Evolutionary conservation across 768 basidiomycete genomes (phyloP), one percentile per base, ranked within the genome.

Genomic region (Wakefieldia striispora): DNA sequence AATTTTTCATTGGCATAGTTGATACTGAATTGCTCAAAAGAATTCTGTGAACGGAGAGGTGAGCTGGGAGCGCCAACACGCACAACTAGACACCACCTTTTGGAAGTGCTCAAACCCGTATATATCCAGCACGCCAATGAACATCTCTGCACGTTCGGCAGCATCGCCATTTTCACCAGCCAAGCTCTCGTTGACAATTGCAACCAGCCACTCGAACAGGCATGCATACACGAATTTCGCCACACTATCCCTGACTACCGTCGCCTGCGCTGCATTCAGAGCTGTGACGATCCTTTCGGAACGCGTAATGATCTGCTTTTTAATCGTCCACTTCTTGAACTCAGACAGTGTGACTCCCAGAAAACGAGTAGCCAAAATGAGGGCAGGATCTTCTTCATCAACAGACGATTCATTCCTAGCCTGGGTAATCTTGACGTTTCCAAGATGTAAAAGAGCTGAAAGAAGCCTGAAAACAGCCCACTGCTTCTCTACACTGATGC

Each of bases 181-280:
- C 70, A 99, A 75, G 70, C 90, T 92, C 70, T 98, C 95, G 68
- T 99, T 99, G 62, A 97, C 90, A 49, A 97, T 91, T 13, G 91
- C 87, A 23, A 98, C 95, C 40, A 99, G 76, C 94, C 95, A 99
- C 70, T 99, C 97, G 64, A 99, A 99, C 66, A 98, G 75, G 68
- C 94, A 97, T 8, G 95, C 94, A 71, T 99, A 99, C 35, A 99
- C 89, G 68, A 97, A 98, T 70, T 99, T 99, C 24, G 97, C 90
- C 40, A 98, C 95, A 61, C 89, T 91, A 68, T 99, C 97, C 54
- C 93, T 78, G 46, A 99, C 97, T 48, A 94, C 91, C 13, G 83
- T 88, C 14, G 97, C 95, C 68, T 97, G 94, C 4, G 88, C 79
- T 12, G 82, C 86, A 70, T 82, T 94, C 55, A 99, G 74, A 45